Conservation (phyloP, 2,329 filamentous ascomycete species). For the Zalaria obscura region DNA sequence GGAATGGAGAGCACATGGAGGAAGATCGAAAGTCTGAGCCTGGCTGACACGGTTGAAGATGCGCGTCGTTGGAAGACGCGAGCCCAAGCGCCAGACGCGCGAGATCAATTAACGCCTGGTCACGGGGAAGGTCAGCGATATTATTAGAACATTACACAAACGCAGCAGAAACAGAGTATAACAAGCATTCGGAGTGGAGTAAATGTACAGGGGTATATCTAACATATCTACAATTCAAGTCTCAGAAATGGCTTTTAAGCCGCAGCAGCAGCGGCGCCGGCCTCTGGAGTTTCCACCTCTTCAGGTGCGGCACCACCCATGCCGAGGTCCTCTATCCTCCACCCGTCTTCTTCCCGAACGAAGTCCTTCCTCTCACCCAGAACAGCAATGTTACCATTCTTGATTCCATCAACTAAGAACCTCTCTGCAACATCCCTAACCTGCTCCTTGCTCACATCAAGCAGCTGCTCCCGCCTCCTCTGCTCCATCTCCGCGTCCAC, state of each 20-base stretch:
- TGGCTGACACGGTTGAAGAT: slow-evolving; percentile 1
- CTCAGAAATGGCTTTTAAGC: neutral
- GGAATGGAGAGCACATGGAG: neutral
- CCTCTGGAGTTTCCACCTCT: slow-evolving; percentile 14
- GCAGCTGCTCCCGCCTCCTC: slow-evolving; percentile 62
- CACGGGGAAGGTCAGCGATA: neutral
- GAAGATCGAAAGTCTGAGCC: slow-evolving; percentile 1
- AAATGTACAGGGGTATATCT: slow-evolving; percentile 7
- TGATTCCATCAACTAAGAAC: slow-evolving; percentile 46
- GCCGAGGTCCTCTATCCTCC: slow-evolving; percentile 62
- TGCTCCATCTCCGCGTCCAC: slow-evolving; percentile 85
- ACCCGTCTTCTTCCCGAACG: slow-evolving; percentile 47
- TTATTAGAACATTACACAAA: neutral
- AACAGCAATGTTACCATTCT: slow-evolving; percentile 53
- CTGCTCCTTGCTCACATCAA: slow-evolving; percentile 72
- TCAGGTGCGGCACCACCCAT: slow-evolving; percentile 27
- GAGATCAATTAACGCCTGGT: slow-evolving; percentile 2
- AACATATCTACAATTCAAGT: neutral
- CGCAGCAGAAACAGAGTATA: no score
- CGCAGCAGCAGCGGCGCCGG: slow-evolving; percentile 3
- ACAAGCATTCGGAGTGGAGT: slow-evolving; percentile 4
- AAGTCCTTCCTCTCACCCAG: slow-evolving; percentile 74
- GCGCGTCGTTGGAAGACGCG: slow-evolving; percentile 1
- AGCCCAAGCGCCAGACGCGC: neutral
- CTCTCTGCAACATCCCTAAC: slow-evolving; percentile 69